A percentile compares a stretch with the other conserved stretches of the same genome.
Conservation (phyloP, 129 eudicot genomes). For the Ambrosia artemisiifolia region DNA sequence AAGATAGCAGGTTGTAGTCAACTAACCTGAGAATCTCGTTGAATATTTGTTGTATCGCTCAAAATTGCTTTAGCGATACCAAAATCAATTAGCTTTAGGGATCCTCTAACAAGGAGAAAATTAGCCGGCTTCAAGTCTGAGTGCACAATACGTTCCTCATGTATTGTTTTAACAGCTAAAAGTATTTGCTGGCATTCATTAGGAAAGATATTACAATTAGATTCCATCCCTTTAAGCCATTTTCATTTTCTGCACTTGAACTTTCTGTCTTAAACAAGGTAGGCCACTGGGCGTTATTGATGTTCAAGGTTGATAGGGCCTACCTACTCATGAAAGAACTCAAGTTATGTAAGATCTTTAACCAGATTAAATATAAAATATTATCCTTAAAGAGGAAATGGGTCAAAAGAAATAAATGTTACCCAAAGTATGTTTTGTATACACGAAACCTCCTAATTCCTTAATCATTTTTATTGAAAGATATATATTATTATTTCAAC, state of each 20-base stretch:
- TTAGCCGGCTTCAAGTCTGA: slow-evolving; percentile 98
- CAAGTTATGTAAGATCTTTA: background rate
- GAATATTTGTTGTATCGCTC: slow-evolving; percentile 97
- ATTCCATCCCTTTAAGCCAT: background rate
- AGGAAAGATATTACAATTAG: slow-evolving; percentile 20
- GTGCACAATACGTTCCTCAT: slow-evolving; percentile 95
- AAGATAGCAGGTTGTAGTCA: background rate
- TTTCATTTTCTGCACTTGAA: background rate
- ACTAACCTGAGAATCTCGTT: slow-evolving; percentile 93
- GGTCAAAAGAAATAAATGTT: background rate
- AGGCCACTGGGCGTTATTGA: background rate
- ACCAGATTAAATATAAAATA: too few species aligned
- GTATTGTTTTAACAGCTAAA: slow-evolving; percentile 90
- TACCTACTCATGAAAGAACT: background rate
- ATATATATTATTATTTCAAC: background rate
- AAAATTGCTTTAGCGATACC: slow-evolving; percentile 97
- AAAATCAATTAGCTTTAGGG: slow-evolving; percentile 92
- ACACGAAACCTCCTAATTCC: background rate
- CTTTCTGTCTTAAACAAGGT: background rate
- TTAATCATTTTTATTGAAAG: background rate
- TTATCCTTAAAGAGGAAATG: background rate
- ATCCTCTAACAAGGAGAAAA: slow-evolving; percentile 95
- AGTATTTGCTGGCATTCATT: slow-evolving; percentile 81
- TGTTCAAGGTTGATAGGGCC: background rate
- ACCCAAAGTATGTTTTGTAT: background rate